phyloP scores from a whole-genome alignment of 1,139 yeast species.

The Magnusiomyces fungicola region DNA sequence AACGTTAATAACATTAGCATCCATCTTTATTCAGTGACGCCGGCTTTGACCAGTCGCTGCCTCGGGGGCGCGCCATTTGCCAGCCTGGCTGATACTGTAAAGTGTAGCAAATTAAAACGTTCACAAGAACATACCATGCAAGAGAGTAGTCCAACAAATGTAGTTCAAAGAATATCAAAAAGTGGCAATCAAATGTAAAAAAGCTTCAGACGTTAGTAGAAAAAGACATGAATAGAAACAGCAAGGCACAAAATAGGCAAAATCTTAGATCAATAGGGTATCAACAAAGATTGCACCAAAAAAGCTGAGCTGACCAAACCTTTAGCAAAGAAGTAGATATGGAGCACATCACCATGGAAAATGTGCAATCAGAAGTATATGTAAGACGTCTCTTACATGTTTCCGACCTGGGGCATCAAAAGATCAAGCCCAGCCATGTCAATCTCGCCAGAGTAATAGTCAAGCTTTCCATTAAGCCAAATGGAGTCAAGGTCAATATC shows the following conservation, averaged over 20 bases:
- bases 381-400: slow-evolving; percentile 14
- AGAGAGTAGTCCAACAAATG: no score
- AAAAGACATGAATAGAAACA: no score
- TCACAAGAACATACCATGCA: no score
- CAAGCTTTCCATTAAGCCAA: slow-evolving; percentile 16
- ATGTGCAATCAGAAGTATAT: slow-evolving; percentile 4
- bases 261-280: no score
- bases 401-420: slow-evolving; percentile 22
- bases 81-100: slow-evolving; percentile 15
- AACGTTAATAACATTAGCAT: no score
- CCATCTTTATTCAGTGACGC: no score
- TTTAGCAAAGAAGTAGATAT: slow-evolving; percentile 4
- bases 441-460: slow-evolving; percentile 12
- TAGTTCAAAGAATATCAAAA: no score
- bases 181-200: no score
- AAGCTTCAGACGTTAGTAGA: no score
- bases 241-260: no score
- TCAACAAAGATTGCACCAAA: slow-evolving; percentile 1
- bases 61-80: slow-evolving; percentile 23
- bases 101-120: no score
- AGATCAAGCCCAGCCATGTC: slow-evolving; percentile 19
- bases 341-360: background rate
- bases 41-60: slow-evolving; percentile 24
- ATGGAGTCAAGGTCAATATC: slow-evolving; percentile 14
- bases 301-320: background rate